Evolutionary conservation across 257 asterid species (phyloP).

Genomic region (Solanum tacnaense): DNA sequence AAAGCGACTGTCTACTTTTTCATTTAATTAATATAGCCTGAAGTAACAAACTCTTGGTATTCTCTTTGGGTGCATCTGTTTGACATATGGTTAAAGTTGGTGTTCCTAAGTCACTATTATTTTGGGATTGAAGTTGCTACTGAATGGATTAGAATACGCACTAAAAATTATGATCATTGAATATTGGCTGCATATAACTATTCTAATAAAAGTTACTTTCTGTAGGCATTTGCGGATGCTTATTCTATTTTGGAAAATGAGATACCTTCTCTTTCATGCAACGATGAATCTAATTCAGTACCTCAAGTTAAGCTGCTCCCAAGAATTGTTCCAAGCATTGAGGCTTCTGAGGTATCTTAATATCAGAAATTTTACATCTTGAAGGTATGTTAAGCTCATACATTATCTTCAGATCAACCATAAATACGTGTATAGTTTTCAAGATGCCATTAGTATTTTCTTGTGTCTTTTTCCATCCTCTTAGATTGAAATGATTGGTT

Average conservation of each 20-base stretch:
- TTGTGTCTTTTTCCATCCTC: not conserved
- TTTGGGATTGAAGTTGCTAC: not conserved
- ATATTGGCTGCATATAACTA: not conserved
- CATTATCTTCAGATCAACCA: not conserved
- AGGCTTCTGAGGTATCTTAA: slow-evolving; percentile 43
- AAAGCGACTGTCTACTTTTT: not conserved
- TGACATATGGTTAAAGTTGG: not conserved
- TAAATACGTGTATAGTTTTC: not conserved
- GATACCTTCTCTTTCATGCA: slow-evolving; percentile 33
- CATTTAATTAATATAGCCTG: not conserved
- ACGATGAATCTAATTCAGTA: slow-evolving; percentile 33
- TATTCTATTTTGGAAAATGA: slow-evolving; percentile 74
- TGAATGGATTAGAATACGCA: not conserved
- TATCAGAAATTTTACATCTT: slow-evolving; percentile 7
- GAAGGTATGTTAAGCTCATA: slow-evolving; percentile 16
- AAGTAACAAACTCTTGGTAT: not conserved
- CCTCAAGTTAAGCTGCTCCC: slow-evolving; percentile 61
- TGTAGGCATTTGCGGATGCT: slow-evolving; percentile 99
- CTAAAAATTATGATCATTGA: not conserved
- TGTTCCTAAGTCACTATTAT: not conserved
- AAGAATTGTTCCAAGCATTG: slow-evolving; percentile 81
- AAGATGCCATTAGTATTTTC: not conserved
- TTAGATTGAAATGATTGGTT: not conserved
- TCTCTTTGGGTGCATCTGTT: not conserved
- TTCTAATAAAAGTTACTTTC: not conserved